Evolutionary conservation across 352 stramenopile genomes (phyloP), one percentile per base, ranked within the genome.

Genomic region (Pythium guiyangense): DNA sequence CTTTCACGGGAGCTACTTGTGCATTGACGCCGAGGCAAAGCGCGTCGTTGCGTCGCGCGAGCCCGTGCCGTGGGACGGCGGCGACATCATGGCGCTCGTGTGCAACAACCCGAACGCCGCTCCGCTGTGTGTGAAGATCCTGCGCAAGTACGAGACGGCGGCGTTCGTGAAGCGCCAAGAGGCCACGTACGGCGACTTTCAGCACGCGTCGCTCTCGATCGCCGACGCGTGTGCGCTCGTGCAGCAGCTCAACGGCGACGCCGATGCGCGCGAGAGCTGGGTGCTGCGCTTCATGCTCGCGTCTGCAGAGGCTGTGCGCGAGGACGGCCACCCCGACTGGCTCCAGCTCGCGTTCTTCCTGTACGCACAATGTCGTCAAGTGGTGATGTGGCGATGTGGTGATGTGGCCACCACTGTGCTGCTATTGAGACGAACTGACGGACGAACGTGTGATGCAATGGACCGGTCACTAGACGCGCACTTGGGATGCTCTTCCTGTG

Each of bases 251-350:
- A 85, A 81, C 25, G 81, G 80, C 18, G 79, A 92, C 22, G 59
- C 53, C 18, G 70, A 79, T 8, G 45, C 51, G 10, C 54, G 53
- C 3, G 60, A 66, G 3, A 92, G 79, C 44, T 88, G 78, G 74
- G 60, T 91, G 26, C 63, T 92, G 37, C 73, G 83, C 53, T 82
- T 90, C 54, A 88, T 94, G 76, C 52, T 94, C 22, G 69, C 74
- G 6, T 81, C 71, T 9, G 82, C 79, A 34, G 58, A 83, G 49
- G 74, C 74, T 3, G 75, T 80, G 47, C 78, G 84, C 15, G 59
- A 73, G 0, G 77, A 92, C 31, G 82, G 81, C 14, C 84, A 92
- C 54, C 84, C 84, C 0, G 84, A 94, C 50, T 94, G 84, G 84
- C 60, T 94, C 43, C 84, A 94, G 64, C 67, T 94, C 25, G 66